Evolutionary conservation across 441 rosid genomes (phyloP), one percentile per base, ranked within the genome.

Genomic region (Biscutella auriculata): DNA sequence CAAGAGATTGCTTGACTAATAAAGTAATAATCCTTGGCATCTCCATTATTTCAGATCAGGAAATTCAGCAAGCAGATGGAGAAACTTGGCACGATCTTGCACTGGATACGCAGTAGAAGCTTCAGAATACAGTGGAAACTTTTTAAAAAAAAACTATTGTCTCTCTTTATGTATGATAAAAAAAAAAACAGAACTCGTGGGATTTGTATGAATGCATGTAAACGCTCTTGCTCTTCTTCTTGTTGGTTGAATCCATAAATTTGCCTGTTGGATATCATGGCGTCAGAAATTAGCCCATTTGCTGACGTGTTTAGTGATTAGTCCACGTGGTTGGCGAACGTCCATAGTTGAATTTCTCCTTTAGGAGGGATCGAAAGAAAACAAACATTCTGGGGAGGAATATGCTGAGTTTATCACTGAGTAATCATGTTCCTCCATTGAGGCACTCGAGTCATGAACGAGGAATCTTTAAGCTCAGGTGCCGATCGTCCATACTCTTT

Each of bases 61-160:
- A 83, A 73, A 47, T 82, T 76, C 91, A 82, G 46, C 91, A 71
- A 37, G 73, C 42, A 37, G 82, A 81, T 60, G 76, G 66, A 41
- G 88, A 87, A 45, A 57, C 75, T 43, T 90, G 97, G 97, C 91
- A 69, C 57, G 97, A 90, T 44, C 91, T 87, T 59, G 87, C 87
- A 15, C 60, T 81, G 37, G 79, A 77, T 41, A 74, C 80, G 49
- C 86, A 74, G 44, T 84, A 68, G 71, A 47, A 25, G 28, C 52
- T 29, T 30, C 26, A 4, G 4, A 43, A 30, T 51, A 11, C 13
- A 13, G 19, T 49, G 15, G 11, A 15, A 56, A 2, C 36, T 19
- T 53, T 45, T 28, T 39, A n/a, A 19, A 1, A 7, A 0, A 15
- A 5, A 0, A 45, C 56, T 5, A 44, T 46, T 14, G 8, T 41